A percentile compares a stretch with the other conserved stretches of the same genome.
phyloP scores from a whole-genome alignment of 352 stramenopile species.

The Aphanomyces cochlioides region DNA sequence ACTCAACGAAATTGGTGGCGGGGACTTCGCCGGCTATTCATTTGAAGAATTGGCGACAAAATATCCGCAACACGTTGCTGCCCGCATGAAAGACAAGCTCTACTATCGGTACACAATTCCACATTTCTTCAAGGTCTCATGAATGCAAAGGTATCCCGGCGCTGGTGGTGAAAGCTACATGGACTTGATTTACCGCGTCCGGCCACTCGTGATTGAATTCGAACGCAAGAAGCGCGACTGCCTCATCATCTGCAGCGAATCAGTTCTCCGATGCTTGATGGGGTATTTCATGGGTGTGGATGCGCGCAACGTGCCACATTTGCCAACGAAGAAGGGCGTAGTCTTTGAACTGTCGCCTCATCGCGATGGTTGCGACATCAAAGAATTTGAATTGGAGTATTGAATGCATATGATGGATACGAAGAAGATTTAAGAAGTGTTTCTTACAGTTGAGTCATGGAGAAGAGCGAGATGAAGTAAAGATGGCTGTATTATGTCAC shows the following conservation, averaged over 20 bases:
- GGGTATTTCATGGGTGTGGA: conserved; percentile 77
- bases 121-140: too few relatives aligned
- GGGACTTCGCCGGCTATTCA: conserved; percentile 87
- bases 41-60: conserved; percentile 76
- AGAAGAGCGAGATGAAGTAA: not conserved
- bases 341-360: conserved; percentile 79
- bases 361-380: conserved; percentile 79
- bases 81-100: conserved; percentile 87
- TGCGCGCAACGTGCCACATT: conserved; percentile 63
- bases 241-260: conserved; percentile 81
- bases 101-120: conserved; percentile 65
- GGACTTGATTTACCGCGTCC: conserved; percentile 89
- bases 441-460: not conserved
- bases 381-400: conserved; percentile 71
- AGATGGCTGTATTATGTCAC: conserved; percentile 13
- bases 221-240: conserved; percentile 86
- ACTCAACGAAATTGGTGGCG: conserved; percentile 88
- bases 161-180: conserved; percentile 91
- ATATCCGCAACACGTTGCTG: conserved; percentile 85
- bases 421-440: too few relatives aligned
- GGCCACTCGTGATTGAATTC: conserved; percentile 91
- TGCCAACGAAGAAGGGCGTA: conserved; percentile 64
- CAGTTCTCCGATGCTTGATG: conserved; percentile 69
- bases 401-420: not conserved
- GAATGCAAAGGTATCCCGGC: conserved; percentile 52